Evolutionary conservation across 2,329 filamentous ascomycete species (phyloP).

Genomic region (Hymenoscyphus albidus): DNA sequence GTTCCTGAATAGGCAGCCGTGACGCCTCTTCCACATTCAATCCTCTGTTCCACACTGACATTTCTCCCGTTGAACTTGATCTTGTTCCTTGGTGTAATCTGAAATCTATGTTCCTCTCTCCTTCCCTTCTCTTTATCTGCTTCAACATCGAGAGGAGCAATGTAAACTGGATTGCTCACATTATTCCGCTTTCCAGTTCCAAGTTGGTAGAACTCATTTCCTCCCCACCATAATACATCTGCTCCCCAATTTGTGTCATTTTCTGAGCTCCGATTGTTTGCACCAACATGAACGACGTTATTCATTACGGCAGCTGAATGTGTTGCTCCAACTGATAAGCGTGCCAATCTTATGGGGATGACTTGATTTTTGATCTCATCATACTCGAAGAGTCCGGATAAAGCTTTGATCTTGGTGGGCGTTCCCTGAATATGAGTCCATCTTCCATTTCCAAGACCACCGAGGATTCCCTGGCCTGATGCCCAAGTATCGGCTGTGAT

Average conservation of each 20-base stretch:
- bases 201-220: constrained; percentile 90
- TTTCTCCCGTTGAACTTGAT: constrained; percentile 66
- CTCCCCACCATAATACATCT: constrained; percentile 90
- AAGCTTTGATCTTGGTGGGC: constrained; percentile 74
- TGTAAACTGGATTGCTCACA: constrained; percentile 68
- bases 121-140: constrained; percentile 58
- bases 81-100: constrained; percentile 73
- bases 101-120: constrained; percentile 68
- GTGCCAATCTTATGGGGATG: constrained; percentile 72
- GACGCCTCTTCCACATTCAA: constrained; percentile 80
- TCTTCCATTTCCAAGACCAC: constrained; percentile 75
- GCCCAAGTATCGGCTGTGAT: constrained; percentile 78
- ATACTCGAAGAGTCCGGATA: constrained; percentile 84
- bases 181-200: constrained; percentile 89
- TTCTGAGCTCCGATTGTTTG: constrained; percentile 42
- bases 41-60: constrained; percentile 76
- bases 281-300: constrained; percentile 66
- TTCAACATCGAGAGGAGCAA: constrained; percentile 67
- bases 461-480: constrained; percentile 81
- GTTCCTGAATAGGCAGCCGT: constrained; percentile 75
- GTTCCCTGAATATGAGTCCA: constrained; percentile 83
- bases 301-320: constrained; percentile 81
- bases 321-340: constrained; percentile 71
- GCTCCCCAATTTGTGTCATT: constrained; percentile 84
- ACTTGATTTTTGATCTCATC: constrained; percentile 67